A percentile compares a stretch with the other conserved stretches of the same genome.
phyloP scores from a whole-genome alignment of 1,139 yeast species.

The Arxiozyma slooffiae region DNA sequence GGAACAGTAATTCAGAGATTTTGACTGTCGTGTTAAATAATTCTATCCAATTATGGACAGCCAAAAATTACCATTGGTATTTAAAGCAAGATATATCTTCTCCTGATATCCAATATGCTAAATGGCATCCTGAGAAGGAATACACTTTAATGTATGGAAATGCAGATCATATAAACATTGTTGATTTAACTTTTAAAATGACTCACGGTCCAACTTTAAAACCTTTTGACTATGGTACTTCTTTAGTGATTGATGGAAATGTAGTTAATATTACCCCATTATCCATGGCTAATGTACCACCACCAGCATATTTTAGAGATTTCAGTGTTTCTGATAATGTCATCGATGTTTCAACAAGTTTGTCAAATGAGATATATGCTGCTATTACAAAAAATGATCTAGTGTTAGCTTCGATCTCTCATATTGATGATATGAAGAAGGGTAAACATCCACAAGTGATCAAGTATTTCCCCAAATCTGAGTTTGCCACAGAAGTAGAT shows the following conservation, averaged over 20 bases:
- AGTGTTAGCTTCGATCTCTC: conserved; percentile 35
- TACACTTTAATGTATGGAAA: conserved; percentile 61
- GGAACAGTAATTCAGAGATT: conserved; percentile 80
- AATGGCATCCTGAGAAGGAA: conserved; percentile 89
- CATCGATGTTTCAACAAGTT: conserved; percentile 53
- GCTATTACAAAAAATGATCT: conserved; percentile 41
- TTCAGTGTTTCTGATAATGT: conserved; percentile 46
- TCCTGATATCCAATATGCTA: conserved; percentile 39
- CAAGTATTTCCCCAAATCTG: conserved; percentile 32
- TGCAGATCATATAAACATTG: conserved; percentile 42
- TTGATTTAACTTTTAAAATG: conserved; percentile 58
- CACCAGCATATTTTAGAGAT: conserved; percentile 76
- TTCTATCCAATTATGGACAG: conserved; percentile 76
- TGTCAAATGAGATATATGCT: conserved; percentile 52
- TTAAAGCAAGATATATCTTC: conserved; percentile 63
- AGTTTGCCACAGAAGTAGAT: conserved; percentile 37
- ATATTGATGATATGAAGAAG: conserved; percentile 29
- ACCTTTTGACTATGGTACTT: conserved; percentile 70
- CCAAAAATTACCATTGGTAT: conserved; percentile 93
- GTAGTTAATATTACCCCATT: conserved; percentile 74
- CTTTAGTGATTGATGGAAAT: conserved; percentile 70
- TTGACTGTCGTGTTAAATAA: conserved; percentile 56
- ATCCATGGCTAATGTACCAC: conserved; percentile 82
- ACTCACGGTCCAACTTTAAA: conserved; percentile 58
- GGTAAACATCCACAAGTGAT: conserved; percentile 43